Evolutionary conservation across 345 rosid species (phyloP), one percentile per base, ranked within the genome.

Genomic region (Alliaria petiolata): DNA sequence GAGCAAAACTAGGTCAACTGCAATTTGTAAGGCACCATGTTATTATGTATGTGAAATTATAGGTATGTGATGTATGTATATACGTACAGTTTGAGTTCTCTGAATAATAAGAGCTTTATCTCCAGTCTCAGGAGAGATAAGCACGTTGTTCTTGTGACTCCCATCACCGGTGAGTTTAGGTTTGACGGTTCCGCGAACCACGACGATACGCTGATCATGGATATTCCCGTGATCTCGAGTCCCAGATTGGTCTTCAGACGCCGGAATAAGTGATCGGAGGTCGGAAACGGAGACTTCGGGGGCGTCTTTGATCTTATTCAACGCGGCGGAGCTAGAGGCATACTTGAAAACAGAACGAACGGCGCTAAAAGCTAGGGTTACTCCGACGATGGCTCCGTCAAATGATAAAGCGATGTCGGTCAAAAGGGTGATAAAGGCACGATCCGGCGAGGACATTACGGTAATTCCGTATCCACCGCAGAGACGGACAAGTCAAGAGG

Each of bases 381-480:
- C 79, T 6, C 99, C 98, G 51, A 95, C 79, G 44, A 89, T 67
- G 17, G 97, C 99, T 36, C 99, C 98, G 79, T 93, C 98, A 66
- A 84, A 85, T 49, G 98, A 93, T 31, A 91, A 68, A 31, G 90
- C 96, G 49, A 93, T 64, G 25, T 83, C 90, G 40, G 85, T 52
- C 56, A 89, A 62, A 19, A 87, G 59, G 30, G 84, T 71, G 7
- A 83, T 64, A 42, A 89, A 12, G 50, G 89, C 89, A 51, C 83
- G 91, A 67, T 89, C 93, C 78, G 81, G 85, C 34, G 91, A 79
- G 71, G 98, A 81, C 98, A 93, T 93, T 1, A 0, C 13, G n/a
- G 75, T 69, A 55, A 69, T 17, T 68, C 61, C 46, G 0, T 0
- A 3, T 0, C 12, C 25, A 15, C 22, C 2, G 26, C 8, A 4